Base-by-base conservation (phyloP, 805 yeast genomes). In the Kuraishia capsulata region DNA sequence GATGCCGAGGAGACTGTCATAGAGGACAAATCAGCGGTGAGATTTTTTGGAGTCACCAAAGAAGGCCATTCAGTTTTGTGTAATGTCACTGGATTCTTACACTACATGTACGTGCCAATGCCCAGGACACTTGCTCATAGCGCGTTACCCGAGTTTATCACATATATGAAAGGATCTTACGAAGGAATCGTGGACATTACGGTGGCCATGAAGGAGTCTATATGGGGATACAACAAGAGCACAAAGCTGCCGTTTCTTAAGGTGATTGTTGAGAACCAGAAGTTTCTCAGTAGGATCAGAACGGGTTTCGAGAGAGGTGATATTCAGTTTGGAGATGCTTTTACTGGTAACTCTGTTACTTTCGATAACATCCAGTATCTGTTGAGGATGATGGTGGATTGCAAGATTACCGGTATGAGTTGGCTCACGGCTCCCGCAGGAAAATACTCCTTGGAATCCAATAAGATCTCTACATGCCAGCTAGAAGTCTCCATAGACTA, bases 351-450 rank as follows among this genome's bases (percentile, higher is more conserved):
- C 46, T 57, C 71, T 13, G 78, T 81, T 49, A 78, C 97, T 0
- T 92, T 80, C 55, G 99, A 92, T 59, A 92, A 92, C 55, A 79
- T 92, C 43, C 86, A 88, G 40, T 94, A 82, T 55, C 65, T 87
- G 26, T 59, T 94, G 42, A 69, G 98, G 49, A 65, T 89, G 59
- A 87, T 92, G 92, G 76, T 92, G 33, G 99, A 92, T 61, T 81
- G 95, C 59, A 76, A 81, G 36, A 86, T 90, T 43, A 82, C 90
- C 1, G 94, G 99, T 30, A 92, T 92, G 98, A 83, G 94, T 20
- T 92, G 99, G 99, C 69, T 94, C 20, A 83, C 96, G 0, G 68
- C 90, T 20, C 97, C 97, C 0, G 73, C 68, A 40, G 77, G 78
- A 0, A 81, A 73, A 46, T 94, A 89, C 57, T 49, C 53, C 1